phyloP scores from a whole-genome alignment of 2,329 filamentous ascomycete genomes.

The Alternaria gaisen region DNA sequence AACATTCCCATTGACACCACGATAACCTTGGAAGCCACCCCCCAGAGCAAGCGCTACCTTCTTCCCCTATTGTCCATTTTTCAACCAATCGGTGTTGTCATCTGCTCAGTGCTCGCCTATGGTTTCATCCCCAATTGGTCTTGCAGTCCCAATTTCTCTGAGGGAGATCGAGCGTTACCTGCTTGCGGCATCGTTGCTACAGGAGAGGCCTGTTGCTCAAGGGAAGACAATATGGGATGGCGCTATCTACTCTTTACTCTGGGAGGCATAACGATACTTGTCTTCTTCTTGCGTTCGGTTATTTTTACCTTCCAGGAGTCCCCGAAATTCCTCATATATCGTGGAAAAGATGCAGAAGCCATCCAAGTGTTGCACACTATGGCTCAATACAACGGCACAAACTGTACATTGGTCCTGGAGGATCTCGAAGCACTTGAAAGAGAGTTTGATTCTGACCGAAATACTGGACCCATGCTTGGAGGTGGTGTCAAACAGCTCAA shows the following conservation, averaged over 20 bases:
- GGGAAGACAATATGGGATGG: constrained; percentile 56
- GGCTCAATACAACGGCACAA: constrained; percentile 53
- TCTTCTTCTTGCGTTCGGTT: constrained; percentile 63
- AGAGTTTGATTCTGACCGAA: constrained; percentile 38
- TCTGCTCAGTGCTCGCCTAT: constrained; percentile 62
- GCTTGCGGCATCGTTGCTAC: constrained; percentile 54
- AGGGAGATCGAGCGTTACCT: constrained; percentile 51
- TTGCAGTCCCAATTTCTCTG: constrained; percentile 62
- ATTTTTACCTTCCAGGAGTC: constrained; percentile 66
- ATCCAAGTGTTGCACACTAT: constrained; percentile 57
- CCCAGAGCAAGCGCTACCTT: constrained; percentile 62
- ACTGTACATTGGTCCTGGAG: constrained; percentile 46
- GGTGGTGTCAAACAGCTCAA: constrained; percentile 42
- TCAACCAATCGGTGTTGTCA: constrained; percentile 64
- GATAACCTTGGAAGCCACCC: constrained; percentile 65
- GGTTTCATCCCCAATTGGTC: constrained; percentile 62
- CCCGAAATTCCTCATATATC: constrained; percentile 66
- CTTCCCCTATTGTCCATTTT: constrained; percentile 64
- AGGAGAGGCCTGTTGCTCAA: constrained; percentile 49
- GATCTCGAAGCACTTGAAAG: constrained; percentile 49
- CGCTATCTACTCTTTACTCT: constrained; percentile 55
- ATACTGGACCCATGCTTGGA: constrained; percentile 39
- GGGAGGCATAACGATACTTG: constrained; percentile 50
- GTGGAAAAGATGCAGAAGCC: constrained; percentile 62
- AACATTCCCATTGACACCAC: constrained; percentile 67